Evolutionary conservation across 1,284 basidiomycete species (phyloP), one percentile per base, ranked within the genome.

Genomic region (Ustilago hordei): DNA sequence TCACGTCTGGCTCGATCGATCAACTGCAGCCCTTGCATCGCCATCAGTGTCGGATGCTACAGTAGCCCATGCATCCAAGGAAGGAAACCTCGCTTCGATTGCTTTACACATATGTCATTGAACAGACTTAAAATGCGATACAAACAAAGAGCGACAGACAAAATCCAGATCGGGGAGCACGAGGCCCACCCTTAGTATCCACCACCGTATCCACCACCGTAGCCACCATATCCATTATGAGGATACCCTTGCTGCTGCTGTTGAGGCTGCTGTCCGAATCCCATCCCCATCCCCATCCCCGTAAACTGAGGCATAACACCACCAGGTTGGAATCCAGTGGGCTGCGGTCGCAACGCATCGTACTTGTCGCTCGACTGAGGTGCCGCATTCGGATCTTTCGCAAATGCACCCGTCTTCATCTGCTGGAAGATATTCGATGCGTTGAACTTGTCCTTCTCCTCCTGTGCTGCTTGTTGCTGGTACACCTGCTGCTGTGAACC

Each of bases 321-420:
- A 4, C 83, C 84, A 0, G 83, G 74, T 35, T 80, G 75, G 75
- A 84, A 86, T 8, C 84, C 84, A 3, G 84, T 86, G 9, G 85
- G 84, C 64, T 86, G 85, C 3, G 84, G 83, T 35, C 84, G 77
- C 45, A 86, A 64, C 12, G 84, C 80, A 55, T 86, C 84, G 70
- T 86, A 86, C 71, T 81, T 84, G 38, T 80, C 81, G 58, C 77
- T 80, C 68, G 70, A 47, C 67, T 83, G 81, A 15, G 81, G 77
- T 50, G 72, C 72, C 6, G 66, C 35, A 36, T 77, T 79, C 35
- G 81, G 60, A 54, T 81, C 80, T 55, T 79, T 76, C 43, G 69
- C 79, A 58, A 83, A 81, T 17, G 69, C 55, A 2, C 81, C 81
- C 43, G 80, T 77, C 67, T 83, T 83, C 81, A 83, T 83, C 71